phyloP scores from a whole-genome alignment of 306 rosid species.

The Quercus cerris region DNA sequence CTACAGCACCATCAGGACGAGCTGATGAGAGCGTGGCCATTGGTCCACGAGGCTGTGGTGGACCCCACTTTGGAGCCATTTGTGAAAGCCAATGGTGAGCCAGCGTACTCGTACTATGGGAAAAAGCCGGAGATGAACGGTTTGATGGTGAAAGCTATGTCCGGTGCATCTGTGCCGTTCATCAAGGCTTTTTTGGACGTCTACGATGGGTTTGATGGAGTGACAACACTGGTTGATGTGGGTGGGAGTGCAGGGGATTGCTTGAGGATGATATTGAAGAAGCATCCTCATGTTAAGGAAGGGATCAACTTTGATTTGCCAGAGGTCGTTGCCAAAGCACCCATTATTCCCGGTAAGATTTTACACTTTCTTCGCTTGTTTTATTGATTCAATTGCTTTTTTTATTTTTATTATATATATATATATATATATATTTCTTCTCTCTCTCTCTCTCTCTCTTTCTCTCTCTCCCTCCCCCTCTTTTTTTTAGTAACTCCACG shows the following conservation, averaged over 20 bases:
- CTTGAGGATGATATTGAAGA: slow-evolving; percentile 69
- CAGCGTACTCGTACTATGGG: slow-evolving; percentile 67
- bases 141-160: slow-evolving; percentile 79
- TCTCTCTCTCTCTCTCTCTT: no score
- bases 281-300: slow-evolving; percentile 42
- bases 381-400: no score
- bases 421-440: no score
- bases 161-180: slow-evolving; percentile 87
- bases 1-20: slow-evolving; percentile 96
- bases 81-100: slow-evolving; percentile 67
- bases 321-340: slow-evolving; percentile 78
- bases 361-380: background rate
- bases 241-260: slow-evolving; percentile 96
- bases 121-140: slow-evolving; percentile 74
- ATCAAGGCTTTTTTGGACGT: slow-evolving; percentile 62
- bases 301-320: slow-evolving; percentile 88
- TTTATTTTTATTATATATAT: no score
- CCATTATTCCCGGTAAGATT: slow-evolving; percentile 44
- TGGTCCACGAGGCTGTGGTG: slow-evolving; percentile 85
- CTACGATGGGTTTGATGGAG: slow-evolving; percentile 66
- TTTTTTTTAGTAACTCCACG: no score
- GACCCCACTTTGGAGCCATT: slow-evolving; percentile 77
- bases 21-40: slow-evolving; percentile 76
- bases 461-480: no score
- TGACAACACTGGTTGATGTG: slow-evolving; percentile 66